Evolutionary conservation across 2,329 filamentous ascomycete species (phyloP).

Genomic region (Pestalotiopsis sp.): DNA sequence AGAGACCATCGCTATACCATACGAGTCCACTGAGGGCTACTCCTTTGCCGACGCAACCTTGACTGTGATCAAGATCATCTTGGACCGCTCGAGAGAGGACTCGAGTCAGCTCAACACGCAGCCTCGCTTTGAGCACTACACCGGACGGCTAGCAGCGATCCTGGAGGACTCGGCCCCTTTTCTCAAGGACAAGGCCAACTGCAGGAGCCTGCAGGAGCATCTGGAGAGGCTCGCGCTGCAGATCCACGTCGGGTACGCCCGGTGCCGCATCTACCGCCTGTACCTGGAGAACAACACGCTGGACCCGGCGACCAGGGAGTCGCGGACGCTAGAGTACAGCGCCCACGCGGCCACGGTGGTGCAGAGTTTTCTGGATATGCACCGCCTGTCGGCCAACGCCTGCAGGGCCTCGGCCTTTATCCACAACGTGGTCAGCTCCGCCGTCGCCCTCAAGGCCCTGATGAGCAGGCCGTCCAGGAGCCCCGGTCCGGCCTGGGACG

Average conservation of each 20-base stretch:
- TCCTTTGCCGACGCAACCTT: conserved; percentile 5
- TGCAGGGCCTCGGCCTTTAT: conserved; percentile 7
- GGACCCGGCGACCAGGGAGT: neutral
- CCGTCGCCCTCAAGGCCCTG: conserved; percentile 4
- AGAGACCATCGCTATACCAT: neutral
- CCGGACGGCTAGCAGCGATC: neutral
- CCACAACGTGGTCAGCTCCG: conserved; percentile 11
- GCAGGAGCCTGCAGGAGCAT: conserved; percentile 2
- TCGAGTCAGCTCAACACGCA: neutral
- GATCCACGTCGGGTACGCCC: conserved; percentile 5
- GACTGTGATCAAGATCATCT: conserved; percentile 5
- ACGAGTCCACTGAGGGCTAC: neutral
- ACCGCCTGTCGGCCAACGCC: conserved; percentile 5
- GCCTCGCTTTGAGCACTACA: conserved; percentile 6
- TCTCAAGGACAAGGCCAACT: conserved; percentile 2
- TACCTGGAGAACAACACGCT: conserved; percentile 4
- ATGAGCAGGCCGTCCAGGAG: neutral
- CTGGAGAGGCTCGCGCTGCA: conserved; percentile 2
- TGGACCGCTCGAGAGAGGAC: conserved; percentile 9
- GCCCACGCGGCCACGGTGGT: conserved; percentile 5
- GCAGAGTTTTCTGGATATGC: conserved; percentile 10
- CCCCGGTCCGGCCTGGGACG: neutral
- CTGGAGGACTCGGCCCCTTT: neutral
- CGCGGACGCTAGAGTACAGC: conserved; percentile 5
- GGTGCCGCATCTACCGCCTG: conserved; percentile 1